A percentile compares a stretch with the other conserved stretches of the same genome.
phyloP scores from a whole-genome alignment of 257 asterid genomes.

The Lavandula angustifolia region DNA sequence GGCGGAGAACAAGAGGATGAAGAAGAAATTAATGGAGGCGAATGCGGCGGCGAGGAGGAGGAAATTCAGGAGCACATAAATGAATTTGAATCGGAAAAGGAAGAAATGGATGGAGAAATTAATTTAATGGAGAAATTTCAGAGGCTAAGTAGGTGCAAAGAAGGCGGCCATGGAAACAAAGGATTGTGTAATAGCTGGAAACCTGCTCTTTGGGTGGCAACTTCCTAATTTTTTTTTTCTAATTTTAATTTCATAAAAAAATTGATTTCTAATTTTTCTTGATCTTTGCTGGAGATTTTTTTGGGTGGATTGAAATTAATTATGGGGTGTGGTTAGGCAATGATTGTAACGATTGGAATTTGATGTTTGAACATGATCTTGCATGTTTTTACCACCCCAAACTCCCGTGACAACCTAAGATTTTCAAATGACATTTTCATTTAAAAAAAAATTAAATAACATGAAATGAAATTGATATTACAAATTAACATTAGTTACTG shows the following conservation, averaged over 20 bases:
- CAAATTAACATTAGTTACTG: too few relatives aligned
- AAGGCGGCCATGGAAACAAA: conserved; percentile 48
- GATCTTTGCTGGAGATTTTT: neutral
- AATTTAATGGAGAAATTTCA: conserved; percentile 45
- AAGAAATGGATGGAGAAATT: conserved; percentile 36
- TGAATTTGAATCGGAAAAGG: conserved; percentile 39
- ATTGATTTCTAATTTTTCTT: conserved; percentile 3
- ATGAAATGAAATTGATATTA: neutral
- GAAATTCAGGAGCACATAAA: conserved; percentile 36
- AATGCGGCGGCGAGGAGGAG: conserved; percentile 27
- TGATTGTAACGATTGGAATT: conserved; percentile 20
- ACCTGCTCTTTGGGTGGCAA: conserved; percentile 62
- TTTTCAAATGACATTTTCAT: neutral
- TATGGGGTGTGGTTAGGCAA: conserved; percentile 26
- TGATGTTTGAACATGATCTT: conserved; percentile 26
- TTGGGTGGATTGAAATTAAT: conserved; percentile 10
- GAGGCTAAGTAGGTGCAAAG: conserved; percentile 57
- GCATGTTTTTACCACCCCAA: conserved; percentile 39
- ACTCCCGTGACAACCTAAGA: conserved; percentile 13
- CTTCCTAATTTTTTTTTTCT: conserved; percentile 33
- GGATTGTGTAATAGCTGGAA: conserved; percentile 59
- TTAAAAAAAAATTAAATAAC: neutral
- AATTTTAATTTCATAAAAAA: neutral
- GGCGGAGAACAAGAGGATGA: conserved; percentile 12
- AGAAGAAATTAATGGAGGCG: conserved; percentile 26